phyloP scores from a whole-genome alignment of 495 filamentous ascomycete species.

The Chlorociboria aeruginascens region DNA sequence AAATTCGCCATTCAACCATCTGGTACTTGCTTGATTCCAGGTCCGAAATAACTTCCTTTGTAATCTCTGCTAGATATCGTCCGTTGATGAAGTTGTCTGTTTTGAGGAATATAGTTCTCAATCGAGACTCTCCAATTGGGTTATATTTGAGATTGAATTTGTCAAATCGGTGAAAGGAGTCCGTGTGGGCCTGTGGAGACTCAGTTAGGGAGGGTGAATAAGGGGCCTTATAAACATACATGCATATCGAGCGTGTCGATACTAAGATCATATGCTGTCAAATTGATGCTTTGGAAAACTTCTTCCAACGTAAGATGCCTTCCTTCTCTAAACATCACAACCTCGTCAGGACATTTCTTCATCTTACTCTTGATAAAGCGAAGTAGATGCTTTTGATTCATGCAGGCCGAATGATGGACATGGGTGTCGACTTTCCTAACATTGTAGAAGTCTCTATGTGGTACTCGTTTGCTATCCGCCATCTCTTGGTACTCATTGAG shows the following conservation, averaged over 20 bases:
- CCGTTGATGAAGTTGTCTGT: constrained; percentile 97
- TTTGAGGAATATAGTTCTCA: constrained; percentile 94
- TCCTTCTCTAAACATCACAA: constrained; percentile 85
- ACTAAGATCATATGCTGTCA: constrained; percentile 94
- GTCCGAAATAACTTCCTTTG: constrained; percentile 95
- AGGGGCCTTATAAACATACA: constrained; percentile 14
- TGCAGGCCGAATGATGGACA: constrained; percentile 97
- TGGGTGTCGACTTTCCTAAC: constrained; percentile 98
- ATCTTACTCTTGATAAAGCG: constrained; percentile 99
- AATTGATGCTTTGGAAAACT: constrained; percentile 93
- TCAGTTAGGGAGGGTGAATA: neutral
- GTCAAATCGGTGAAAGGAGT: constrained; percentile 97
- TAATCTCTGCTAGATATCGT: constrained; percentile 92
- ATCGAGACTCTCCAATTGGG: constrained; percentile 85
- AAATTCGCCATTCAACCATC: constrained; percentile 98
- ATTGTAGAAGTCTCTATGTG: constrained; percentile 97
- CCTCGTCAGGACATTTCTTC: constrained; percentile 92
- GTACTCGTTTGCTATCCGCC: constrained; percentile 92
- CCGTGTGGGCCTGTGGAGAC: constrained; percentile 66
- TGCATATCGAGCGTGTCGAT: constrained; percentile 99
- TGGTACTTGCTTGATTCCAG: constrained; percentile 98
- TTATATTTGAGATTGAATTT: constrained; percentile 99
- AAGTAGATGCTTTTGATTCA: constrained; percentile 98
- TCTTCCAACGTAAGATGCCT: constrained; percentile 84
- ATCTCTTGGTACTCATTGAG: constrained; percentile 96